These are phyloP conservation scores for Achaetomiella virescens DNA, from an alignment of 495 filamentous ascomycete genomes.

Conservation along the genomic window DNA sequence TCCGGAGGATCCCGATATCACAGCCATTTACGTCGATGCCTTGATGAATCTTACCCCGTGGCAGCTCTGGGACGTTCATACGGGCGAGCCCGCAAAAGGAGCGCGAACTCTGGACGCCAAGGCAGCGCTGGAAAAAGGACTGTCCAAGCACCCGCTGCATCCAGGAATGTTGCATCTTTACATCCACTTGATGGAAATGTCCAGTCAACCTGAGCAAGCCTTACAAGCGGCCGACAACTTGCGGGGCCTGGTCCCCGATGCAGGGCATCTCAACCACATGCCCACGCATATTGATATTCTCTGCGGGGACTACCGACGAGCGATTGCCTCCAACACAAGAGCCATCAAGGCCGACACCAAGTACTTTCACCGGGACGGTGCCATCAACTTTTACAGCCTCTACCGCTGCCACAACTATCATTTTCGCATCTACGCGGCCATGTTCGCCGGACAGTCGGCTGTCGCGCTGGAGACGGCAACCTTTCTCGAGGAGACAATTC, in stretches of 20 bases:
- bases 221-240: conserved; percentile 52
- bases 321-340: conserved; percentile 54
- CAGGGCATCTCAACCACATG: conserved; percentile 70
- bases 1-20: conserved; percentile 53
- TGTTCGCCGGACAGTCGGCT: conserved; percentile 56
- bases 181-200: conserved; percentile 74
- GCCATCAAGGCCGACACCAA: conserved; percentile 58
- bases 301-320: conserved; percentile 58
- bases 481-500: conserved; percentile 47
- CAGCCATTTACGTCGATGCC: conserved; percentile 57
- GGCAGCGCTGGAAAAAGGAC: conserved; percentile 45
- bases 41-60: conserved; percentile 66
- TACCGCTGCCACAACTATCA: conserved; percentile 64
- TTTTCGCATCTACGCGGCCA: conserved; percentile 63
- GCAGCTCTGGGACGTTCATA: conserved; percentile 57
- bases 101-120: conserved; percentile 55
- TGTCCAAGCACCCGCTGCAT: conserved; percentile 45
- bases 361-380: conserved; percentile 45
- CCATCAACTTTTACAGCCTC: conserved; percentile 60
- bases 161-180: conserved; percentile 64
- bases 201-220: conserved; percentile 51
- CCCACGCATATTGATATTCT: conserved; percentile 63
- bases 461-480: conserved; percentile 51
- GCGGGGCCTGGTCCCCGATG: conserved; percentile 56
- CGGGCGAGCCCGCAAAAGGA: conserved; percentile 47